Conservation (phyloP, 1,284 basidiomycete genomes). For the Psilocybe mexicana region DNA sequence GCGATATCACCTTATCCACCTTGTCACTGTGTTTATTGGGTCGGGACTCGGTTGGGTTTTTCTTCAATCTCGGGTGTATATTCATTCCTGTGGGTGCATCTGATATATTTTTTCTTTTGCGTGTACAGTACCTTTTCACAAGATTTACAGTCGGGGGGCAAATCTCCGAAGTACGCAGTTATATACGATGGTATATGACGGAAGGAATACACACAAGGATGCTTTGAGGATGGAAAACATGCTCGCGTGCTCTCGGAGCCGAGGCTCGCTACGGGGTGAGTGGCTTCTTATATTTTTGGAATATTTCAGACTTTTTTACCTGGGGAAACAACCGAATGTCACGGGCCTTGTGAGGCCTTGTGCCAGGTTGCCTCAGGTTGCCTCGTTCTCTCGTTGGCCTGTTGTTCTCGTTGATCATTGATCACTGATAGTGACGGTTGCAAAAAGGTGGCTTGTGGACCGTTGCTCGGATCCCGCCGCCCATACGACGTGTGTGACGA, state of each 20-base stretch:
- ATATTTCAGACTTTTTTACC: background rate
- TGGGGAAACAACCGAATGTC: conserved; percentile 4
- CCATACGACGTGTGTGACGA: background rate
- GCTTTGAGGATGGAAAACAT: background rate
- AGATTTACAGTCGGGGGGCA: too few species aligned
- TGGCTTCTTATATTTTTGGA: conserved; percentile 3
- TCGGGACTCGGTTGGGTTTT: background rate
- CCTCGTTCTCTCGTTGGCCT: background rate
- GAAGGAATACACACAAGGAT: background rate
- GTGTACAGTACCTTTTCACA: background rate
- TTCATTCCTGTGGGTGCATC: background rate
- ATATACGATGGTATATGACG: too few species aligned
- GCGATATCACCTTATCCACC: too few species aligned
- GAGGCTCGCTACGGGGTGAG: background rate
- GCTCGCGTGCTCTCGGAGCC: conserved; percentile 7
- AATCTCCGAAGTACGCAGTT: too few species aligned
- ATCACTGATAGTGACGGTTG: background rate
- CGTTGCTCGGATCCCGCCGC: background rate
- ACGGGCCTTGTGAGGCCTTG: background rate
- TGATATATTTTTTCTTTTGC: background rate
- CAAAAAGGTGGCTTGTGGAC: background rate
- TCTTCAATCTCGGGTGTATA: background rate
- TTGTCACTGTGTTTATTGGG: too few species aligned
- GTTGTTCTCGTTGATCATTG: background rate
- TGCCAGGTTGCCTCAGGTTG: background rate